Percentiles rank a stretch among this genome's conserved stretches.
Evolutionary conservation across 345 rosid species (phyloP).

Genomic region (Sonneratia alba): DNA sequence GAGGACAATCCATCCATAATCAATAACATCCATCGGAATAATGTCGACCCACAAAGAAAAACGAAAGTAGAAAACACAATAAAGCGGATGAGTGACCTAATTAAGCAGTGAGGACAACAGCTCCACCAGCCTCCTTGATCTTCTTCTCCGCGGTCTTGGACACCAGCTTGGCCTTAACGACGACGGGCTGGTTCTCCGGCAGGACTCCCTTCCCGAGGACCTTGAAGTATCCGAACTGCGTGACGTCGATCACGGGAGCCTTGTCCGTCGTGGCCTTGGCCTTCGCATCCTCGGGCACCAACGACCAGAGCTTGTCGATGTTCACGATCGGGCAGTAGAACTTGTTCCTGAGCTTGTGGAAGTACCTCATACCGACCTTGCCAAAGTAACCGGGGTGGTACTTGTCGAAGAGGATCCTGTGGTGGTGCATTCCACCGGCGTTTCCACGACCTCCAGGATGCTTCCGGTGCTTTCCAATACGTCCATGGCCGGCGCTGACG

Average conservation of each 20-base stretch:
- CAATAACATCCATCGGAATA: background rate
- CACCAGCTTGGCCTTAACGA: conserved; percentile 54
- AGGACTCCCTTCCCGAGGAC: conserved; percentile 45
- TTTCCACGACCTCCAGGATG: conserved; percentile 62
- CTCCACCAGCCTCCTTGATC: conserved; percentile 66
- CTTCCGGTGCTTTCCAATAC: conserved; percentile 66
- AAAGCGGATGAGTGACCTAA: background rate
- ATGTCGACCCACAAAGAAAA: background rate
- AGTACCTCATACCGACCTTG: conserved; percentile 43
- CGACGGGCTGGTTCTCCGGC: conserved; percentile 47
- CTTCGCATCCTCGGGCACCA: conserved; percentile 45
- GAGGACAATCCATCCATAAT: background rate
- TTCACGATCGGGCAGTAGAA: conserved; percentile 59
- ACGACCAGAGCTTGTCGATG: conserved; percentile 61
- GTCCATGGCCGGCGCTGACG: conserved; percentile 70
- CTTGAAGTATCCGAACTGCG: conserved; percentile 54
- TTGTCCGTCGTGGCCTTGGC: conserved; percentile 42
- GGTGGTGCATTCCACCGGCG: conserved; percentile 67
- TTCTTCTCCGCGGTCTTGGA: conserved; percentile 63
- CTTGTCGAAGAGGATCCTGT: conserved; percentile 68
- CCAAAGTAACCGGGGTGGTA: conserved; percentile 70
- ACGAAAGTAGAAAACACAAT: background rate
- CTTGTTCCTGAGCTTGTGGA: conserved; percentile 62
- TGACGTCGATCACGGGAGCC: conserved; percentile 49
- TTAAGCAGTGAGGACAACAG: conserved; percentile 39